Evolutionary conservation across 495 filamentous ascomycete species (phyloP).

Genomic region (Ascodesmis nigricans): DNA sequence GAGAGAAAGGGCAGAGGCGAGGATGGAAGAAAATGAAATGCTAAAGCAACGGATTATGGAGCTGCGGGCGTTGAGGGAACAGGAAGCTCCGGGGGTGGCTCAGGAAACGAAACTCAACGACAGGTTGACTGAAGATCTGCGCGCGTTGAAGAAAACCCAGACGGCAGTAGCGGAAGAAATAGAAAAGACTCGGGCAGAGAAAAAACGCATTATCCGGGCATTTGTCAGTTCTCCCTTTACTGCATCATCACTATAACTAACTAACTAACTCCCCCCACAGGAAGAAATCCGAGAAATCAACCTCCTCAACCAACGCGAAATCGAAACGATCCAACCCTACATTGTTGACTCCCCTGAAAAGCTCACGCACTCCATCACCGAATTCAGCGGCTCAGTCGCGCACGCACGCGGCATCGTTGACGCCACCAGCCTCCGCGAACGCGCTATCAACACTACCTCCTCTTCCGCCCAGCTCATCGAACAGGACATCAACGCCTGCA

Average conservation of each 20-base stretch:
- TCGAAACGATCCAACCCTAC: conserved; percentile 72
- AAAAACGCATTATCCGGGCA: no score
- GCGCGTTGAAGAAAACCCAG: conserved; percentile 10
- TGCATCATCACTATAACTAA: no score
- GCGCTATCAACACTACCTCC: conserved; percentile 76
- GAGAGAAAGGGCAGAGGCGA: conserved; percentile 65
- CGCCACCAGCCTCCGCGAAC: conserved; percentile 55
- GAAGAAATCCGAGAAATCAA: conserved; percentile 21
- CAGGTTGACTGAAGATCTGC: conserved; percentile 41
- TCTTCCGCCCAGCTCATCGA: conserved; percentile 71
- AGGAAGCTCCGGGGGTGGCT: conserved; percentile 55
- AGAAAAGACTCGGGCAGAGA: conserved; percentile 37
- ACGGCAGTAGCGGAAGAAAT: conserved; percentile 6
- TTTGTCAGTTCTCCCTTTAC: no score
- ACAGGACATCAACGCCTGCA: conserved; percentile 62
- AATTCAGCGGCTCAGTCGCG: conserved; percentile 52
- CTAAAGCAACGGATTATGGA: conserved; percentile 58
- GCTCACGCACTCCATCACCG: conserved; percentile 57
- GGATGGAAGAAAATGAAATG: conserved; percentile 68
- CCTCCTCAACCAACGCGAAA: conserved; percentile 49
- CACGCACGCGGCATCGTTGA: conserved; percentile 68
- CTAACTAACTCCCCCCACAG: no score
- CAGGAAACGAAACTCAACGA: conserved; percentile 49
- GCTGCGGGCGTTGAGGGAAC: conserved; percentile 52
- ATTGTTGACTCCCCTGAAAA: conserved; percentile 67